Conservation (phyloP, 768 basidiomycete species). For the Nidularia sp. region DNA sequence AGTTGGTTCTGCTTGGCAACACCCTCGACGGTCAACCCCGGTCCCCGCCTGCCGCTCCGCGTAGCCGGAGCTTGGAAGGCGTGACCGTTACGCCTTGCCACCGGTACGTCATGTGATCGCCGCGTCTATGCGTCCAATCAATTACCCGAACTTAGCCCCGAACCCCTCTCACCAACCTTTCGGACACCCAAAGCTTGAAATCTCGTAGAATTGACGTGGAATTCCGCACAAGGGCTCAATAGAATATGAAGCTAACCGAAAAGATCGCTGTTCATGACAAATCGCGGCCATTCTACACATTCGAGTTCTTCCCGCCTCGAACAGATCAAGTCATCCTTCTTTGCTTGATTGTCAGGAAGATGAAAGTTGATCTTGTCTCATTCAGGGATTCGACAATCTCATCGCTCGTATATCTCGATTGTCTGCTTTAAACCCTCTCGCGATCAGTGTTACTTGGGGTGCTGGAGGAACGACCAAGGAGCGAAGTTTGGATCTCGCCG, state of each 20-base stretch:
- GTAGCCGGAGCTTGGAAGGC: too few relatives aligned
- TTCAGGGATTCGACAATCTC: slow-evolving; percentile 87
- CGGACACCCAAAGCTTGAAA: background rate
- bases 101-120: background rate
- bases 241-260: slow-evolving; percentile 66
- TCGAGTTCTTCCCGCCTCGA: slow-evolving; percentile 96
- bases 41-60: too few relatives aligned
- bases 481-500: slow-evolving; percentile 82
- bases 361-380: slow-evolving; percentile 5
- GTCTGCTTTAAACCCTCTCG: slow-evolving; percentile 71
- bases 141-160: too few relatives aligned
- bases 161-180: too few relatives aligned
- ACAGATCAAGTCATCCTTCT: slow-evolving; percentile 68
- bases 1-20: background rate
- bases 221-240: background rate
- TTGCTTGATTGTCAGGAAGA: background rate
- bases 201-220: background rate
- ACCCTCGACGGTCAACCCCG: background rate
- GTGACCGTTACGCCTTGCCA: background rate
- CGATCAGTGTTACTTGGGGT: slow-evolving; percentile 95
- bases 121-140: background rate
- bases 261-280: slow-evolving; percentile 49
- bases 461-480: slow-evolving; percentile 92
- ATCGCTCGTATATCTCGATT: slow-evolving; percentile 83
- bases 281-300: slow-evolving; percentile 76